phyloP scores from a whole-genome alignment of 495 filamentous ascomycete genomes.

The Staphylotrichum tortipilum region DNA sequence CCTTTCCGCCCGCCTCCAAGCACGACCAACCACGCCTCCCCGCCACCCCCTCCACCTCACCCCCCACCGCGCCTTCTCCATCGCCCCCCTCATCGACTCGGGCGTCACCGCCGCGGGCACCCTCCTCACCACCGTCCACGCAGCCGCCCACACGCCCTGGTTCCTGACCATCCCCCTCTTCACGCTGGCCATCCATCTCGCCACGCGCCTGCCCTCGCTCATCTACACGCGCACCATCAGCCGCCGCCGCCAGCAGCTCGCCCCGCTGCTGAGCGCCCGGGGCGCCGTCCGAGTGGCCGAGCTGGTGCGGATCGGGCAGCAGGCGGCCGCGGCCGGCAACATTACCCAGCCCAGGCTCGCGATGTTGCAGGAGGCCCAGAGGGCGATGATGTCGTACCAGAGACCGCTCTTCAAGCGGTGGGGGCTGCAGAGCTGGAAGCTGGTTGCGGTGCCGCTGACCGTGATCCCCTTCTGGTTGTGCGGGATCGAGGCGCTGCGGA shows the following conservation, averaged over 20 bases:
- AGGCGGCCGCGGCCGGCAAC: too few relatives aligned
- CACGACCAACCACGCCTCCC: too few relatives aligned
- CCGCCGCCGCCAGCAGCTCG: slow-evolving; percentile 37
- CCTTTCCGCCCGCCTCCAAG: too few relatives aligned
- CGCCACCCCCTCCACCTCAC: not conserved
- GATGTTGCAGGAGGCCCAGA: too few relatives aligned
- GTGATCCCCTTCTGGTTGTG: slow-evolving; percentile 62
- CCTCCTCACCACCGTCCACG: slow-evolving; percentile 55
- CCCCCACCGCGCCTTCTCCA: slow-evolving; percentile 2
- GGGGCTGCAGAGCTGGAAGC: slow-evolving; percentile 45
- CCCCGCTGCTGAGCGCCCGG: slow-evolving; percentile 47
- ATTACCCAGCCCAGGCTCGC: too few relatives aligned
- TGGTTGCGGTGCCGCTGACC: slow-evolving; percentile 27
- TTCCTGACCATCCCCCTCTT: slow-evolving; percentile 59
- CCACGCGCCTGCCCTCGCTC: slow-evolving; percentile 51
- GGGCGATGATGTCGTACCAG: too few relatives aligned
- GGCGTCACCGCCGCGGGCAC: slow-evolving; percentile 43
- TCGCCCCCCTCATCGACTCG: slow-evolving; percentile 30
- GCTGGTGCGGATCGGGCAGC: too few relatives aligned
- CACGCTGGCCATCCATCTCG: slow-evolving; percentile 52
- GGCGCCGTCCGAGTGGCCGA: too few relatives aligned
- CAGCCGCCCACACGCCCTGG: slow-evolving; percentile 57
- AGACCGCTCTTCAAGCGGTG: too few relatives aligned
- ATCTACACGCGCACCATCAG: slow-evolving; percentile 41
- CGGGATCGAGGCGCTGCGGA: slow-evolving; percentile 58